Evolutionary conservation across 2,329 filamentous ascomycete genomes (phyloP), one percentile per base, ranked within the genome.

Genomic region (Knoxdaviesia proteae): DNA sequence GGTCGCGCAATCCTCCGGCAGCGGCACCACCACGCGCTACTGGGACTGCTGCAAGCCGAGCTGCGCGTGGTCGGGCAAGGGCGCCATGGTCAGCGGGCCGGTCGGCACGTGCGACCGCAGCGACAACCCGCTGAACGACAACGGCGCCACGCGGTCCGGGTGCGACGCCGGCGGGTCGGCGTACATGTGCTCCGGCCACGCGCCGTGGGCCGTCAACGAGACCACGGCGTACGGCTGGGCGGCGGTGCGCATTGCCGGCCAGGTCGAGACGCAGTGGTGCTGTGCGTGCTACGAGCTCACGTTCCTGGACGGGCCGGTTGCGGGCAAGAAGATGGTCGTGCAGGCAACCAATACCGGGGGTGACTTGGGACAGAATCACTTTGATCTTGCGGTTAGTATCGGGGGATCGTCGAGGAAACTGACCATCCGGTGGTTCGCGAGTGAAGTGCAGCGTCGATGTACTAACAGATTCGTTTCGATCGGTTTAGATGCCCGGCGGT

Each of bases 31-130:
- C 39, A 42, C 32, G 10, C 38, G 67, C 46, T 71, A 69, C 54
- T 70, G 71, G 68, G 77, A 81, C 55, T 81, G 77, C 62, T 81
- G 77, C 61, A 82, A 83, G 62, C 69, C 75, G 30, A 77, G 72
- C 20, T 81, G 76, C 54, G 63, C 64, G 4, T 73, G 75, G 75
- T 54, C 62, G 8, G 64, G 57, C 43, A 79, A 79, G 55, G 71
- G 68, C 9, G 47, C 61, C 36, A 35, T 40, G 20, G 63, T 74
- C 54, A 59, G 57, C 45, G 42, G 49, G 7, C 67, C 71, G 9
- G 67, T 74, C 34, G 56, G 58, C 11, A 68, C 68, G 34, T 78
- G 74, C 56, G 59, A 68, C 52, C 63, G 60, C 48, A 58, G 65
- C 49, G 68, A 77, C 59, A 63, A 65, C 45, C 68, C 67, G 4